A percentile compares a stretch with the other conserved stretches of the same genome.
These are phyloP conservation scores for Sporisorium sorghi DNA, from an alignment of 1,284 basidiomycete species.

Conservation along the genomic window DNA sequence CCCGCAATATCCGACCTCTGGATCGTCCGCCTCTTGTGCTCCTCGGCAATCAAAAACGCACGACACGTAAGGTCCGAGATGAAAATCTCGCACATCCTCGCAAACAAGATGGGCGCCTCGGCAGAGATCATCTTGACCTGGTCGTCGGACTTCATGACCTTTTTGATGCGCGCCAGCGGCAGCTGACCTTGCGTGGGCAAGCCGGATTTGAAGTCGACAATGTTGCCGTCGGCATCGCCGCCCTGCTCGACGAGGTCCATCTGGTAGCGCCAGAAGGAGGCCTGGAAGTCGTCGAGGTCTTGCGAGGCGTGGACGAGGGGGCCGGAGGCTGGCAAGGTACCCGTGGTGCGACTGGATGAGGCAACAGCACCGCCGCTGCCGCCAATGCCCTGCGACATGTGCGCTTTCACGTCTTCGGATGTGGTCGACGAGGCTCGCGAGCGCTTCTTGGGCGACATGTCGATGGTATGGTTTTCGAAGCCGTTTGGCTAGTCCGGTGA, in stretches of 20 bases:
- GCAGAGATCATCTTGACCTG: conserved; percentile 69
- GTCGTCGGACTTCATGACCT: conserved; percentile 69
- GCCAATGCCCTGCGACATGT: neutral
- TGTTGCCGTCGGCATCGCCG: conserved; percentile 56
- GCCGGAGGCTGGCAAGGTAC: conserved; percentile 25
- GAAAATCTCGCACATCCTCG: conserved; percentile 69
- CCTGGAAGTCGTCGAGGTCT: conserved; percentile 57
- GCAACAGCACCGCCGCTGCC: conserved; percentile 13
- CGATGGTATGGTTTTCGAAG: neutral
- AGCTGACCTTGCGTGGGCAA: conserved; percentile 61
- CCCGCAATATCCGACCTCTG: conserved; percentile 65
- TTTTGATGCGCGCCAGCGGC: conserved; percentile 68
- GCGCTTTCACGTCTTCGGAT: conserved; percentile 30
- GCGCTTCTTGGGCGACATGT: conserved; percentile 46
- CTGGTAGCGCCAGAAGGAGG: conserved; percentile 63
- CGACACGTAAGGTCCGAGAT: conserved; percentile 68
- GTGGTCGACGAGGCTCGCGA: conserved; percentile 43
- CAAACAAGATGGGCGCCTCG: conserved; percentile 68
- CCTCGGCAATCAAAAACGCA: conserved; percentile 66
- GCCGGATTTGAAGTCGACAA: conserved; percentile 61
- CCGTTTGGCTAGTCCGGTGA: no score
- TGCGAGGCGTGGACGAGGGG: conserved; percentile 50
- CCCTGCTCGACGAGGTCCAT: conserved; percentile 64
- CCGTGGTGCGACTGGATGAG: conserved; percentile 31
- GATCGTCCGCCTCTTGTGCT: conserved; percentile 66